Evolutionary conservation across 2,329 filamentous ascomycete species (phyloP).

Genomic region (Helotiales sp.): DNA sequence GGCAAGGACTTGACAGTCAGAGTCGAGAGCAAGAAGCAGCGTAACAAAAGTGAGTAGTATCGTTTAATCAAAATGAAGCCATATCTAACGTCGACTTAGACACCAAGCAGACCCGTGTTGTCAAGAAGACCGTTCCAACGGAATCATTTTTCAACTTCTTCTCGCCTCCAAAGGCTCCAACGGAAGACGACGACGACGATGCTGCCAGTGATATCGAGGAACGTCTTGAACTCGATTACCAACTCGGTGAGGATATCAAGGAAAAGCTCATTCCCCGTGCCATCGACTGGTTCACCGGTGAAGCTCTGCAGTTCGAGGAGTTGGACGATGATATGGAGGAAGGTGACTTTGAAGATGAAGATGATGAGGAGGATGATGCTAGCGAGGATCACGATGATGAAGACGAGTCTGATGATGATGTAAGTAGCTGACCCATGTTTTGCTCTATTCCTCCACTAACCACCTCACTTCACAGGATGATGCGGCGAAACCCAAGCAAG

Average conservation of each 20-base stretch:
- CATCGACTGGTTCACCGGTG: slow-evolving; percentile 99
- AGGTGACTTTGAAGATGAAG: slow-evolving; percentile 81
- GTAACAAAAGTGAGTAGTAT: slow-evolving; percentile 88
- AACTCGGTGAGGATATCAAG: slow-evolving; percentile 98
- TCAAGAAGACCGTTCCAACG: slow-evolving; percentile 98
- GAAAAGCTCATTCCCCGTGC: slow-evolving; percentile 98
- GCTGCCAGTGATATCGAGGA: slow-evolving; percentile 92
- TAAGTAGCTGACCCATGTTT: slow-evolving; percentile 42
- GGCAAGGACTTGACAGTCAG: slow-evolving; percentile 92
- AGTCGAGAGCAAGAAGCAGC: slow-evolving; percentile 98
- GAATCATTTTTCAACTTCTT: slow-evolving; percentile 97
- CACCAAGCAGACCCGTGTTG: slow-evolving; percentile 97
- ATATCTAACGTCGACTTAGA: slow-evolving; percentile 51
- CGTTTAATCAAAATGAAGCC: not conserved
- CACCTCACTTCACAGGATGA: slow-evolving; percentile 64
- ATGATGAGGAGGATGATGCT: slow-evolving; percentile 84
- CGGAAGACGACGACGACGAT: slow-evolving; percentile 68
- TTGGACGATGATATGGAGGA: slow-evolving; percentile 81
- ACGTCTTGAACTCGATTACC: slow-evolving; percentile 96
- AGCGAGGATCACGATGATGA: slow-evolving; percentile 77
- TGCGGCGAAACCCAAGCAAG: slow-evolving; percentile 86
- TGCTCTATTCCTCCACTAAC: slow-evolving; percentile 24
- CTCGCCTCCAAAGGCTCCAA: slow-evolving; percentile 85
- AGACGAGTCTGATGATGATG: slow-evolving; percentile 77
- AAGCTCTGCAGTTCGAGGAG: slow-evolving; percentile 96